phyloP scores from a whole-genome alignment of 805 yeast genomes.

The Ogataea glucozyma region DNA sequence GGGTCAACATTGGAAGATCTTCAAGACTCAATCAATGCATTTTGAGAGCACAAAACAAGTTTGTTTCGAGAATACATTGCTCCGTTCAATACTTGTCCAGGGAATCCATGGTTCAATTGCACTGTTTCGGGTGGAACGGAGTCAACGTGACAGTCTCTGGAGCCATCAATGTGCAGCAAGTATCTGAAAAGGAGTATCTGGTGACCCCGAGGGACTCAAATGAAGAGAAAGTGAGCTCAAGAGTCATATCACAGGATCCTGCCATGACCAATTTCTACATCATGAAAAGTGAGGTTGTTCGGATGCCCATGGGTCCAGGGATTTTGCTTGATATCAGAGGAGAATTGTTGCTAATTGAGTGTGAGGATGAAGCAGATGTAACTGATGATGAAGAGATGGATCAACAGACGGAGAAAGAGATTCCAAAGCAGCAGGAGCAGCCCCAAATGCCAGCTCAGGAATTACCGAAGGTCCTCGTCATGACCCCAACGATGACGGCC shows the following conservation, averaged over 20 bases:
- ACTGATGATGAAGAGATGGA: constrained; percentile 13
- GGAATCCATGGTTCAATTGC: constrained; percentile 48
- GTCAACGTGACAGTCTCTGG: constrained; percentile 64
- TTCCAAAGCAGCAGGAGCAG: constrained; percentile 13
- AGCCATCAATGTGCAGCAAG: constrained; percentile 31
- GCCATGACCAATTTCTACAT: constrained; percentile 56
- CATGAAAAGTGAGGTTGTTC: constrained; percentile 60
- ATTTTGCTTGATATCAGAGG: constrained; percentile 72
- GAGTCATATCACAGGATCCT: constrained; percentile 43
- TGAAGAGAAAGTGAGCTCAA: constrained; percentile 14
- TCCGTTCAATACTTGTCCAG: constrained; percentile 45
- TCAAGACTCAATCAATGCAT: constrained; percentile 56
- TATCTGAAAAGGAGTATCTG: constrained; percentile 22
- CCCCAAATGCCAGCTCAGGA: too few species aligned
- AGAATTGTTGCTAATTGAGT: constrained; percentile 39
- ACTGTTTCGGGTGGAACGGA: constrained; percentile 85
- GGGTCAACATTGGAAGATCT: constrained; percentile 65
- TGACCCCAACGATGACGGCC: too few species aligned
- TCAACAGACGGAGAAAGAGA: constrained; percentile 1
- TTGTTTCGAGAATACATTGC: constrained; percentile 69
- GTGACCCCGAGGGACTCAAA: constrained; percentile 18
- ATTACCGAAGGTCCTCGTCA: too few species aligned
- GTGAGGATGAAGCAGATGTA: constrained; percentile 15
- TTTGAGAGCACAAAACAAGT: constrained; percentile 50
- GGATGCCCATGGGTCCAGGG: constrained; percentile 62